These are phyloP conservation scores for peach (Prunus persica) DNA, from an alignment of 306 rosid species.

Conservation along the genomic window DNA sequence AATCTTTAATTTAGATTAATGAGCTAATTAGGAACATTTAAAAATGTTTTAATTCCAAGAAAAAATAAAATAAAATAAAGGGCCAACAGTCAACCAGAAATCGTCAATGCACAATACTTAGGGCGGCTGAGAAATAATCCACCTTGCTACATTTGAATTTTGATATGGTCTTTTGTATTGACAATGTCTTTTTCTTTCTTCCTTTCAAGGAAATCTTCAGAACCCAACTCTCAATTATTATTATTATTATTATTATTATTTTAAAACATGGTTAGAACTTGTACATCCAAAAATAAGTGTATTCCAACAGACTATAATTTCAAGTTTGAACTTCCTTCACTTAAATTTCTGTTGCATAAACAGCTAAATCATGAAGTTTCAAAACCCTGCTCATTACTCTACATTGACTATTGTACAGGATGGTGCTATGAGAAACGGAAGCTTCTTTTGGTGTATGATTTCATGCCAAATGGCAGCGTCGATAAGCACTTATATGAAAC, in stretches of 20 bases:
- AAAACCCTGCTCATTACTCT: neutral
- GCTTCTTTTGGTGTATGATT: conserved; percentile 48
- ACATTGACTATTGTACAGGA: conserved; percentile 15
- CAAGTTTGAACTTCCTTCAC: neutral
- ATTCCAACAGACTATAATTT: neutral
- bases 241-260: no score
- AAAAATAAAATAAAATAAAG: neutral
- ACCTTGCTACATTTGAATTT: neutral
- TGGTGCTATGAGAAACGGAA: conserved; percentile 53
- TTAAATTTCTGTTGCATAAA: neutral
- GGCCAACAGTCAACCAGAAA: neutral
- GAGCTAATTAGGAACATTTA: neutral
- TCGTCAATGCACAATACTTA: neutral
- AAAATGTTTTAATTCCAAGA: neutral
- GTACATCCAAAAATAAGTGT: no score
- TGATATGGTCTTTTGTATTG: neutral
- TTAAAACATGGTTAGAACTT: neutral
- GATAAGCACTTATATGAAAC: conserved; percentile 37
- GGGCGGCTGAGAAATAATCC: no score
- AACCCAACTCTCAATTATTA: neutral
- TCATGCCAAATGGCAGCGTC: conserved; percentile 51
- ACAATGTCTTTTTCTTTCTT: neutral
- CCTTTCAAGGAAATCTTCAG: neutral
- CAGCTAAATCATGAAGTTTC: neutral
- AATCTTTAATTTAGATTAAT: neutral